Evolutionary conservation across 208 protist species (phyloP).

Genomic region (Leishmania mexicana): DNA sequence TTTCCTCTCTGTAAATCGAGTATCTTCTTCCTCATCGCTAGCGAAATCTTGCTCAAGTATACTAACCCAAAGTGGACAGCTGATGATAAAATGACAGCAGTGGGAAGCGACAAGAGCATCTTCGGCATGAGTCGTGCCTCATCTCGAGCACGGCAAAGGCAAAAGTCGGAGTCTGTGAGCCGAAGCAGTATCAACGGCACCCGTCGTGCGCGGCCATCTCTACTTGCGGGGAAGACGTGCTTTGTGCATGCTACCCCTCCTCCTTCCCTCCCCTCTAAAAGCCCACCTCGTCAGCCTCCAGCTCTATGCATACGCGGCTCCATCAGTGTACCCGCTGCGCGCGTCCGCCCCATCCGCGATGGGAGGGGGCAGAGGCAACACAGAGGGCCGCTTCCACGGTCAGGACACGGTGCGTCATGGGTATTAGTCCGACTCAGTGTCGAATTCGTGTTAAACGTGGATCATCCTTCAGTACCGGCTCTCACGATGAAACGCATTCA

Average conservation of each 20-base stretch:
- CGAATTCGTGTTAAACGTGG: constrained; percentile 42
- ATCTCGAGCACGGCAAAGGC: background rate
- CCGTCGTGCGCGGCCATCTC: background rate
- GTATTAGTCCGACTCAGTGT: constrained; percentile 40
- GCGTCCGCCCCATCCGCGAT: background rate
- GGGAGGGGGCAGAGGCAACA: background rate
- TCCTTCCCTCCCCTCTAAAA: background rate
- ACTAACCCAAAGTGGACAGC: constrained; percentile 35
- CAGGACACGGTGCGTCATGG: constrained; percentile 42
- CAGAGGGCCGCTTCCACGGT: constrained; percentile 26
- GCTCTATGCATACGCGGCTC: background rate
- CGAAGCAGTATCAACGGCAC: background rate
- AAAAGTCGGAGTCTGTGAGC: background rate
- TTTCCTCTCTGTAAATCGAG: background rate
- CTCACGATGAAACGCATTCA: background rate
- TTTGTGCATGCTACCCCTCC: background rate
- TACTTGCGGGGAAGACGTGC: background rate
- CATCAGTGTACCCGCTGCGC: constrained; percentile 1
- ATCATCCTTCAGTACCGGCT: constrained; percentile 24
- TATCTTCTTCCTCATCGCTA: background rate
- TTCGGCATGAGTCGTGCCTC: background rate
- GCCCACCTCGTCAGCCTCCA: background rate
- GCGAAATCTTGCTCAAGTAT: constrained; percentile 28
- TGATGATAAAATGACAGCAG: constrained; percentile 5
- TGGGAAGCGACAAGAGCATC: constrained; percentile 46